Base-by-base conservation (phyloP, 805 yeast genomes). In the Nakazawaea wickerhamii region DNA sequence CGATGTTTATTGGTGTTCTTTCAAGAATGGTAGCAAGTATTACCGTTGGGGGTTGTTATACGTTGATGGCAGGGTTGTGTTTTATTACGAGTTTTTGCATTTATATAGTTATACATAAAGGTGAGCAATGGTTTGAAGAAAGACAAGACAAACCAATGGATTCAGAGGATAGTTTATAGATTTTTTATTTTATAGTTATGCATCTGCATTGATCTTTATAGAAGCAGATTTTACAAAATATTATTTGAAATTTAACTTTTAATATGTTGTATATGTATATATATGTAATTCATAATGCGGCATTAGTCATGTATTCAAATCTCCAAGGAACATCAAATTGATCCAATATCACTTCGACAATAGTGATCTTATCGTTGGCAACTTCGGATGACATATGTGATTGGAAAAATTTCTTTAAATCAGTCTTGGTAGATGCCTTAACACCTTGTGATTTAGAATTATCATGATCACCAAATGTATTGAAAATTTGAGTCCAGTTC, bases 21-120 rank as follows among this genome's bases (percentile, higher is more conserved):
- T 71, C 77, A 17, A 69, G 63, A 38, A 84, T 89, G 91, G 65
- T 69, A 11, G 42, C 44, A 0, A 47, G 63, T 0, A 66, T 89
- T 75, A 76, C 77, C 0, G 60, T 75, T 10, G 96, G 96, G 1
- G 93, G 95, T 14, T 74, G 85, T 1, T 86, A 79, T 53, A 80
- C 95, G 0, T 66, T 88, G n/a, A 60, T 85, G 69, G 79, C 81
- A 2, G 80, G 69, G 0, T 40, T 81, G 1, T 67, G 73, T 30
- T 15, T 43, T 5, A 17, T 43, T 3, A 22, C 26, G 11, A 43
- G 45, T 21, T 33, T 21, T 28, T 38, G 38, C 18, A 39, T 43
- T 15, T 33, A 14, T 27, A 28, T 38, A 13, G 45, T 43, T 17
- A 43, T 43, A 10, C 15, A 11, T 5, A 43, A 43, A 18, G 41